phyloP scores from a whole-genome alignment of 2,329 filamentous ascomycete genomes.

The Diaporthe destruens region DNA sequence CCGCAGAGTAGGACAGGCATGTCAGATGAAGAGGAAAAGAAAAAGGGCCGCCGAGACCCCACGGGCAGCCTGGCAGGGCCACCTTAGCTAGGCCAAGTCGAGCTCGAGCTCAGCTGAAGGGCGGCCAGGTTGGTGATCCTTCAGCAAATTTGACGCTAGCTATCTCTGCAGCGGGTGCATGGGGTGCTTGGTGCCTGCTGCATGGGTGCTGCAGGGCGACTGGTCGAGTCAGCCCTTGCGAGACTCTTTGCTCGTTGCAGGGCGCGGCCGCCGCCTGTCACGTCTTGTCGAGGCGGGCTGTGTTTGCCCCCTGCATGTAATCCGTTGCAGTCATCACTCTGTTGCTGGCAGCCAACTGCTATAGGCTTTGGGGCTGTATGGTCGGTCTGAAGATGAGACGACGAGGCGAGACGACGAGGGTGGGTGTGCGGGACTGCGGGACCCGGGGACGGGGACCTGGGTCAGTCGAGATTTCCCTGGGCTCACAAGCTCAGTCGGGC shows the following conservation, averaged over 20 bases:
- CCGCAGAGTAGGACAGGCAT: not conserved
- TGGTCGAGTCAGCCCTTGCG: slow-evolving; percentile 17
- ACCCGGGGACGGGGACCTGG: too few relatives aligned
- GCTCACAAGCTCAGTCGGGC: too few relatives aligned
- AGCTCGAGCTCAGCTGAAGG: slow-evolving; percentile 10
- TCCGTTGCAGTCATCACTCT: not conserved
- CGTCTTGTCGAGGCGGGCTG: not conserved
- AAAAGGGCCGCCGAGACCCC: not conserved
- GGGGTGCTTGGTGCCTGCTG: too few relatives aligned
- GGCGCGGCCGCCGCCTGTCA: slow-evolving; percentile 20
- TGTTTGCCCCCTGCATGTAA: not conserved
- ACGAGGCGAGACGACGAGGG: not conserved
- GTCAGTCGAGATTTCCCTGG: too few relatives aligned
- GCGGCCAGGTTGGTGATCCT: slow-evolving; percentile 27
- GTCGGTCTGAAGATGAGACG: not conserved
- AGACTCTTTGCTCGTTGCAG: not conserved
- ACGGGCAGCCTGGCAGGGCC: not conserved
- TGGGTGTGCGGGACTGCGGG: too few relatives aligned
- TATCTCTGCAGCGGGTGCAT: slow-evolving; percentile 11
- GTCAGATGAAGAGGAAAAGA: not conserved
- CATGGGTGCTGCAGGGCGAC: slow-evolving; percentile 4
- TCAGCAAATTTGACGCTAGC: slow-evolving; percentile 17
- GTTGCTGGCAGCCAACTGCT: not conserved
- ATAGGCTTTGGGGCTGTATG: too few relatives aligned
- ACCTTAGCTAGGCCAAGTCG: not conserved